Evolutionary conservation across 208 protist species (phyloP).

Genomic region (Endotrypanum monterogeii): DNA sequence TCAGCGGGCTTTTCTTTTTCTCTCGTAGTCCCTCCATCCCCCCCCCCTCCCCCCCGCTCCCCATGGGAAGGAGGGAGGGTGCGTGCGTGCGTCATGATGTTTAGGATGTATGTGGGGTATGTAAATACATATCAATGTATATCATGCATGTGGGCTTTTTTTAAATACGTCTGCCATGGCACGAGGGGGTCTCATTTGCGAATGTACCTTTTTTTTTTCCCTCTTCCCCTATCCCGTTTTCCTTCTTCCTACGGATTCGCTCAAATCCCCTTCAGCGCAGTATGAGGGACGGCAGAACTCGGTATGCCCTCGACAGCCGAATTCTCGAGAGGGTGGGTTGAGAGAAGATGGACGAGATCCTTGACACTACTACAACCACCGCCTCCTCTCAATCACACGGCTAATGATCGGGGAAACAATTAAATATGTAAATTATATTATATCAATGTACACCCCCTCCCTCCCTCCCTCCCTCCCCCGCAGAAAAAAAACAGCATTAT

Average conservation of each 20-base stretch:
- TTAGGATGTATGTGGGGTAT: neutral
- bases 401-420: too few relatives aligned
- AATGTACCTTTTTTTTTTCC: neutral
- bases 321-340: too few relatives aligned
- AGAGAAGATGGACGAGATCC: too few relatives aligned
- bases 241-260: neutral
- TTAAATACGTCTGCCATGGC: too few relatives aligned
- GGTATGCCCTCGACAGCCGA: too few relatives aligned
- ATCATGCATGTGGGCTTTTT: neutral
- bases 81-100: neutral
- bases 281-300: too few relatives aligned
- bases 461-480: neutral
- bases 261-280: neutral
- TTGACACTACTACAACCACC: too few relatives aligned
- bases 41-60: too few relatives aligned
- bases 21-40: neutral
- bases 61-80: neutral
- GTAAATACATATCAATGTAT: neutral
- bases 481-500: too few relatives aligned
- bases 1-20: neutral
- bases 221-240: neutral
- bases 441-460: too few relatives aligned
- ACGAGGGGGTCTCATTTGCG: neutral
- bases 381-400: neutral
- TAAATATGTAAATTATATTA: too few relatives aligned